phyloP scores from a whole-genome alignment of 1,284 basidiomycete species.

The Naganishia sp. region DNA sequence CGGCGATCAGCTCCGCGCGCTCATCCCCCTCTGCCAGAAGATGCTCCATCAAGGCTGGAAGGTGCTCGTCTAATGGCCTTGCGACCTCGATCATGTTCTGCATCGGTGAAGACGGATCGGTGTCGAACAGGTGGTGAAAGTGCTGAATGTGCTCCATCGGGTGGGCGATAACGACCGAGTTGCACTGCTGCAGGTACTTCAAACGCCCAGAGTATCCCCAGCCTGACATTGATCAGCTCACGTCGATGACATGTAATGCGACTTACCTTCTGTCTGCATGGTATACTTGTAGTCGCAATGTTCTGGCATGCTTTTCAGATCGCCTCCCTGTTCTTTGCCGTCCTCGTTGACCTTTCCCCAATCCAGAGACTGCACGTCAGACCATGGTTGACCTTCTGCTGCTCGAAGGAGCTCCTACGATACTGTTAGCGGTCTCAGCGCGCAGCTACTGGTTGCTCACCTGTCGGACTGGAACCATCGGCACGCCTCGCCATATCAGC shows the following conservation, averaged over 20 bases:
- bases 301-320: slow-evolving; percentile 44
- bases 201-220: slow-evolving; percentile 32
- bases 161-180: slow-evolving; percentile 49
- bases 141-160: slow-evolving; percentile 47
- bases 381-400: slow-evolving; percentile 39
- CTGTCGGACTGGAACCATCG: slow-evolving; percentile 45
- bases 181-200: slow-evolving; percentile 49
- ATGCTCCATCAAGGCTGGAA: slow-evolving; percentile 46
- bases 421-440: not conserved
- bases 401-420: slow-evolving; percentile 43
- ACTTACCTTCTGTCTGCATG: slow-evolving; percentile 49
- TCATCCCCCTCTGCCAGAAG: slow-evolving; percentile 39
- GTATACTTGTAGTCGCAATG: slow-evolving; percentile 52
- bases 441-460: slow-evolving; percentile 25
- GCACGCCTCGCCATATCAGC: slow-evolving; percentile 48
- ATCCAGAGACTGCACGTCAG: slow-evolving; percentile 40
- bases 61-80: slow-evolving; percentile 38
- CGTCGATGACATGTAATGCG: not conserved
- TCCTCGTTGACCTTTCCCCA: slow-evolving; percentile 41
- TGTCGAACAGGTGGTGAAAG: slow-evolving; percentile 51
- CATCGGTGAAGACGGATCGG: slow-evolving; percentile 39
- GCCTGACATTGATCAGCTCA: slow-evolving; percentile 25
- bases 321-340: slow-evolving; percentile 35
- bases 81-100: slow-evolving; percentile 51
- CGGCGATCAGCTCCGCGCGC: slow-evolving; percentile 43